Percentiles rank a stretch among this genome's conserved stretches.
These are phyloP conservation scores for Leptodontidium sp. DNA, from an alignment of 2,329 filamentous ascomycete species.

Conservation along the genomic window DNA sequence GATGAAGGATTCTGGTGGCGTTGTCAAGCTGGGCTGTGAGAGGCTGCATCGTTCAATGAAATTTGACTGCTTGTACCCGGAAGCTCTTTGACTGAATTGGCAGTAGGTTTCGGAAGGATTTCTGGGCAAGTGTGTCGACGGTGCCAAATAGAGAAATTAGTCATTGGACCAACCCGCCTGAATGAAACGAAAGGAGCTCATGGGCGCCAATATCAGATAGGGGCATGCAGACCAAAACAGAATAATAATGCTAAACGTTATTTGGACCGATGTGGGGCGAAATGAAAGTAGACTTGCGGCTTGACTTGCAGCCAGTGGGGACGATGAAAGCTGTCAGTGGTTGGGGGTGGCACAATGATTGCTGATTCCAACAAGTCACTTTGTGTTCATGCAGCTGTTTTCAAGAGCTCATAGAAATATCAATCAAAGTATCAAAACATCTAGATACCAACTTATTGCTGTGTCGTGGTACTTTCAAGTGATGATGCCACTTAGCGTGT, in stretches of 20 bases:
- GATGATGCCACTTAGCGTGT: neutral
- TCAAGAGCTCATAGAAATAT: neutral
- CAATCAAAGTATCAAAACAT: neutral
- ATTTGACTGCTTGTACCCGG: neutral
- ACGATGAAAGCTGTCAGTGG: too few relatives aligned
- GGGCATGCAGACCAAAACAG: slow-evolving; percentile 4
- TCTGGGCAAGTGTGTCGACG: neutral
- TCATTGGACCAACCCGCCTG: neutral
- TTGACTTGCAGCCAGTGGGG: too few relatives aligned
- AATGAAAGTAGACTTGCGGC: neutral
- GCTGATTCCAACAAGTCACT: too few relatives aligned
- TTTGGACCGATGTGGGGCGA: neutral
- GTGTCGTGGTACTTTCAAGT: neutral
- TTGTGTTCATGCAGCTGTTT: too few relatives aligned
- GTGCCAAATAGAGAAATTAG: slow-evolving; percentile 1
- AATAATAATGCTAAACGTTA: neutral
- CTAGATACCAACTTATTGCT: neutral
- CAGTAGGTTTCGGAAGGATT: slow-evolving; percentile 1
- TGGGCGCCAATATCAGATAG: neutral
- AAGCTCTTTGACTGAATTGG: neutral
- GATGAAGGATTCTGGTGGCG: neutral
- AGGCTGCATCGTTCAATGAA: neutral
- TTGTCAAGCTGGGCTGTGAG: neutral
- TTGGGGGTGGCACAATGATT: too few relatives aligned
- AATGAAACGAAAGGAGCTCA: neutral